Percentiles rank a stretch among this genome's conserved stretches.
phyloP scores from a whole-genome alignment of 2,329 filamentous ascomycete genomes.

The Aureobasidium sp. region DNA sequence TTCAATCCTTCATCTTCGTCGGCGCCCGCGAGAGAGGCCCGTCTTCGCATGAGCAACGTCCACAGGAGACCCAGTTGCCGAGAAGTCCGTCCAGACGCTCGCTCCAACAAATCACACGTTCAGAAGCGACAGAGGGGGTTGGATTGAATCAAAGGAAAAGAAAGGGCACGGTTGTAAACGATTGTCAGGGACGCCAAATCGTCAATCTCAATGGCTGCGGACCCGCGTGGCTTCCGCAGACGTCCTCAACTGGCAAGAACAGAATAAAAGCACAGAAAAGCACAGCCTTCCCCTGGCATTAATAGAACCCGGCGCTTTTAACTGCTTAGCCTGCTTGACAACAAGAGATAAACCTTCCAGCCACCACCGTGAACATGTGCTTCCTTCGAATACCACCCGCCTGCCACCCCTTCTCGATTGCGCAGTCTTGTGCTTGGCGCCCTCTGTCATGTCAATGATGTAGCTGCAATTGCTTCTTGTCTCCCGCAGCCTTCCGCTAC shows the following conservation, averaged over 20 bases:
- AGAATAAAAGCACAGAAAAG: background rate
- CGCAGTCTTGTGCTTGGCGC: background rate
- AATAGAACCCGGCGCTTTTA: background rate
- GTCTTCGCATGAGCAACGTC: conserved; percentile 30
- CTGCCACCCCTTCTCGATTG: conserved; percentile 3
- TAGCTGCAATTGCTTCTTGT: background rate
- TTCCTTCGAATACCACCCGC: background rate
- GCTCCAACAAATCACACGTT: background rate
- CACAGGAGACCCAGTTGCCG: background rate
- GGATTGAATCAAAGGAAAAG: background rate
- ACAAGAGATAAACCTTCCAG: background rate
- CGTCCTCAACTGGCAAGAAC: background rate
- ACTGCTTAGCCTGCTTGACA: background rate
- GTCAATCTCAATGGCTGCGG: background rate
- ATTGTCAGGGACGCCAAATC: background rate
- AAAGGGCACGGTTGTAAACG: background rate
- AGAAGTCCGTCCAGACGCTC: background rate
- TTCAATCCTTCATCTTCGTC: conserved; percentile 28
- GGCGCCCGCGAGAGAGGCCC: conserved; percentile 30
- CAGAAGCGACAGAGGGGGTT: conserved; percentile 5
- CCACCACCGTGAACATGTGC: background rate
- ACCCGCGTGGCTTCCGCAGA: background rate
- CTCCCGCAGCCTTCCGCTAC: background rate
- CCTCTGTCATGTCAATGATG: background rate
- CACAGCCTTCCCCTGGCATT: background rate